Evolutionary conservation across 495 filamentous ascomycete species (phyloP).

Genomic region (Venustampulla echinocandica): DNA sequence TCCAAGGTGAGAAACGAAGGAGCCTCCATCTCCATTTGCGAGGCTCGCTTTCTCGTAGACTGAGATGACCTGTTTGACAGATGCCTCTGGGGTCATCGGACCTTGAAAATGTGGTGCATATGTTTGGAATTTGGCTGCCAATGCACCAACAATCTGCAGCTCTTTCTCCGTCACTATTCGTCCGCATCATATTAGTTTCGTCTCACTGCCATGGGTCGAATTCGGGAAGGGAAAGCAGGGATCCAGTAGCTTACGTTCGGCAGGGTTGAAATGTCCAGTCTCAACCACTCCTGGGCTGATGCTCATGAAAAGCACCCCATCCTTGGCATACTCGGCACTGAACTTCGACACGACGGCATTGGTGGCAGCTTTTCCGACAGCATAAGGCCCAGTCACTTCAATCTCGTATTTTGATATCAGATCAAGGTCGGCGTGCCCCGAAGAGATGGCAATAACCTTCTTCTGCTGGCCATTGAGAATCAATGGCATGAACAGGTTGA

Average conservation of each 20-base stretch:
- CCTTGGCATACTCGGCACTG: slow-evolving; percentile 36
- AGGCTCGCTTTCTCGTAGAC: slow-evolving; percentile 38
- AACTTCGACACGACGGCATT: slow-evolving; percentile 37
- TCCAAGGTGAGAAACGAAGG: slow-evolving; percentile 45
- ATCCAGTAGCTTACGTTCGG: not conserved
- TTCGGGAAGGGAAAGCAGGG: too few species aligned
- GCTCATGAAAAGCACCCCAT: slow-evolving; percentile 41
- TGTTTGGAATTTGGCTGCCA: slow-evolving; percentile 29
- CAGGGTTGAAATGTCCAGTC: slow-evolving; percentile 18
- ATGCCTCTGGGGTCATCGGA: slow-evolving; percentile 32
- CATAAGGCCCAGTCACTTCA: slow-evolving; percentile 21
- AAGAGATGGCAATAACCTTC: slow-evolving; percentile 48
- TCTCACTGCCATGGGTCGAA: too few species aligned
- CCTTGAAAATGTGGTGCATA: slow-evolving; percentile 47
- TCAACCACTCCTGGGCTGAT: slow-evolving; percentile 43
- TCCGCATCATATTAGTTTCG: too few species aligned
- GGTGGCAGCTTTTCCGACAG: slow-evolving; percentile 35
- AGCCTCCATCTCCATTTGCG: slow-evolving; percentile 39
- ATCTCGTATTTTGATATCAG: slow-evolving; percentile 24
- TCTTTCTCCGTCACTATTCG: slow-evolving; percentile 24
- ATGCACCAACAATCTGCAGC: slow-evolving; percentile 15
- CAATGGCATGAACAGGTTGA: slow-evolving; percentile 46
- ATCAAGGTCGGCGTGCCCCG: slow-evolving; percentile 34
- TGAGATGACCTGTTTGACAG: slow-evolving; percentile 29
- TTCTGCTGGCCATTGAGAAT: slow-evolving; percentile 40